A percentile compares a stretch with the other conserved stretches of the same genome.
These are phyloP conservation scores for Xerocomus potaroensis DNA, from an alignment of 768 basidiomycete species.

Conservation along the genomic window DNA sequence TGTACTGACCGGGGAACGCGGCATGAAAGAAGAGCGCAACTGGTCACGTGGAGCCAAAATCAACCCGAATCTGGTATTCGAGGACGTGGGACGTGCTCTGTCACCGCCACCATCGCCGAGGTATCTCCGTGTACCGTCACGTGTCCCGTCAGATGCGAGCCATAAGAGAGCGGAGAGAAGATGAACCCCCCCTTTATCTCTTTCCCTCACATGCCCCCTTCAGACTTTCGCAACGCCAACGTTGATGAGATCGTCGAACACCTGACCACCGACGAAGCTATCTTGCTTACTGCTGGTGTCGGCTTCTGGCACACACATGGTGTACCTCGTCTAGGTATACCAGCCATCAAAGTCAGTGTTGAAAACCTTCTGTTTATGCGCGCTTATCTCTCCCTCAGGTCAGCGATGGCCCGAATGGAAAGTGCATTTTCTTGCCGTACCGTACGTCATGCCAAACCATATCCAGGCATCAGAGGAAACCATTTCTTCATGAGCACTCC, in stretches of 20 bases:
- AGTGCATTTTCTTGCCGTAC: slow-evolving; percentile 12
- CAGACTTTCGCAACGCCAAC: slow-evolving; percentile 63
- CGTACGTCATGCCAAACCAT: not conserved
- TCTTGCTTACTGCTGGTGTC: slow-evolving; percentile 65
- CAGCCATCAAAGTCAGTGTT: slow-evolving; percentile 54
- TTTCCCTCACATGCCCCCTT: slow-evolving; percentile 49
- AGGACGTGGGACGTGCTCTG: too few relatives aligned
- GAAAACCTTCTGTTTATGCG: slow-evolving; percentile 4
- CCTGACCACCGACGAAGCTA: slow-evolving; percentile 71
- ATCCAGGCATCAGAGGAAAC: slow-evolving; percentile 54
- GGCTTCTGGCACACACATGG: slow-evolving; percentile 75
- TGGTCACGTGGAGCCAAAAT: slow-evolving; percentile 26
- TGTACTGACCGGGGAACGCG: slow-evolving; percentile 14
- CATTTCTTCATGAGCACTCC: slow-evolving; percentile 81
- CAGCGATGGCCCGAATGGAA: slow-evolving; percentile 78
- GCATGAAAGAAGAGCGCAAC: slow-evolving; percentile 9
- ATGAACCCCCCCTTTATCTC: not conserved
- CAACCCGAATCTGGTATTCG: too few relatives aligned
- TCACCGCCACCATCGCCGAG: not conserved
- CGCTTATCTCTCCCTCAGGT: slow-evolving; percentile 38
- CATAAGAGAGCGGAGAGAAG: slow-evolving; percentile 4
- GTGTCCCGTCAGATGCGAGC: slow-evolving; percentile 5
- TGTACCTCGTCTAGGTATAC: slow-evolving; percentile 63
- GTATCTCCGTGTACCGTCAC: slow-evolving; percentile 12
- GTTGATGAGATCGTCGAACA: slow-evolving; percentile 59